Base-by-base conservation (phyloP, 306 rosid genomes). In the Alnus rubra region DNA sequence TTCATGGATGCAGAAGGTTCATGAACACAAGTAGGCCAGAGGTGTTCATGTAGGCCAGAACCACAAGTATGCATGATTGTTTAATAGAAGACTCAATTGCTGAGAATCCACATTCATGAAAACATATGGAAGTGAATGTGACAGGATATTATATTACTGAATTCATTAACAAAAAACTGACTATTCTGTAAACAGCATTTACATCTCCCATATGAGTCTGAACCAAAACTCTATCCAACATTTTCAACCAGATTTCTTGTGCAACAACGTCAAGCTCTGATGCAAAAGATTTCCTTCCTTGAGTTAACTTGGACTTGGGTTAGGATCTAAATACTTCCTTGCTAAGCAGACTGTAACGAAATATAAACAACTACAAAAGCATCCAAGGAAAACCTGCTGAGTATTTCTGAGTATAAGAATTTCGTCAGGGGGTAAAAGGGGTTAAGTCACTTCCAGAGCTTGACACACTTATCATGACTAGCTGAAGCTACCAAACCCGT, bases 401-500 rank as follows among this genome's bases (percentile, higher is more conserved):
- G 51, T 51, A 48, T 53, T 64, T 67, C 50, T 67, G 72, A 73
- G 69, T 64, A 75, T 74, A 55, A 50, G 69, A 51, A 7, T 75
- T 62, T 54, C 67, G 63, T 49, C 63, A 18, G 15, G 53, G 30
- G 7, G 51, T n/a, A 52, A 28, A 64, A n/a, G 76, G 35, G 30
- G 58, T 11, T 18, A 12, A 11, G 35, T 85, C 89, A 92, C 83
- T 89, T 90, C 98, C 98, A 94, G 49, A 94, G 73, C 84, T 88
- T 94, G 84, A 92, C 87, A 19, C 74, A 74, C 71, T 80, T 83
- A 82, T 90, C 97, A 54, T 89, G 92, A 81, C 97, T 90, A 28
- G 89, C 86, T 30, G 98, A 90, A 80, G 97, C 98, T 72, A 93
- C 80, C 82, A 93, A 42, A 39, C 92, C 91, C 16, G 83, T 69